Conservation (phyloP, 2,329 filamentous ascomycete species). For the Penicillium sp. region DNA sequence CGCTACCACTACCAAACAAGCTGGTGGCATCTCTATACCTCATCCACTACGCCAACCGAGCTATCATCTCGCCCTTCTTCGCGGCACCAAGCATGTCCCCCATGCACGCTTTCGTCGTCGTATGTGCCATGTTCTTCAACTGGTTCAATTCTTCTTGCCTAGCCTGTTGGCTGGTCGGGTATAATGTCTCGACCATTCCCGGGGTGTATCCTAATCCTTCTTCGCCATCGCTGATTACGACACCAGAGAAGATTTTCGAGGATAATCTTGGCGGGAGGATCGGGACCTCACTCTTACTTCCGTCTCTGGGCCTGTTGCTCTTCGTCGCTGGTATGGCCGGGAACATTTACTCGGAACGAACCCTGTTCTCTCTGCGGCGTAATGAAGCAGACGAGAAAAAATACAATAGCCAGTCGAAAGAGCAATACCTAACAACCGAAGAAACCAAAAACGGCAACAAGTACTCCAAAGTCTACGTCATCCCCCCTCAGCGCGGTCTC, state of each 20-base stretch:
- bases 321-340: constrained; percentile 77
- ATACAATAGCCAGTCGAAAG: constrained; percentile 32
- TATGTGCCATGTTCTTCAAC: constrained; percentile 73
- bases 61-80: constrained; percentile 78
- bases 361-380: constrained; percentile 83
- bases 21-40: constrained; percentile 56
- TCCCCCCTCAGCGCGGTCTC: constrained; percentile 78
- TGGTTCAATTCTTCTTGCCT: constrained; percentile 77
- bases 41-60: constrained; percentile 90
- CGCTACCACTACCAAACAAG: constrained; percentile 43
- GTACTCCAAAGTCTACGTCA: constrained; percentile 82
- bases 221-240: not conserved
- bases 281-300: constrained; percentile 33
- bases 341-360: constrained; percentile 90
- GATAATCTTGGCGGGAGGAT: not conserved
- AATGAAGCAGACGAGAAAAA: constrained; percentile 62
- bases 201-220: not conserved
- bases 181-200: constrained; percentile 58
- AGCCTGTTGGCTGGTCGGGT: constrained; percentile 80
- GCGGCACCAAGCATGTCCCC: constrained; percentile 90
- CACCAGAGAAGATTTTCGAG: constrained; percentile 3
- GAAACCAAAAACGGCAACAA: constrained; percentile 38
- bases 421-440: constrained; percentile 42
- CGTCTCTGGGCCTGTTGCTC: constrained; percentile 69
- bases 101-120: constrained; percentile 73